Base-by-base conservation (phyloP, 1,284 basidiomycete genomes). In the Rhodotorula sp. region DNA sequence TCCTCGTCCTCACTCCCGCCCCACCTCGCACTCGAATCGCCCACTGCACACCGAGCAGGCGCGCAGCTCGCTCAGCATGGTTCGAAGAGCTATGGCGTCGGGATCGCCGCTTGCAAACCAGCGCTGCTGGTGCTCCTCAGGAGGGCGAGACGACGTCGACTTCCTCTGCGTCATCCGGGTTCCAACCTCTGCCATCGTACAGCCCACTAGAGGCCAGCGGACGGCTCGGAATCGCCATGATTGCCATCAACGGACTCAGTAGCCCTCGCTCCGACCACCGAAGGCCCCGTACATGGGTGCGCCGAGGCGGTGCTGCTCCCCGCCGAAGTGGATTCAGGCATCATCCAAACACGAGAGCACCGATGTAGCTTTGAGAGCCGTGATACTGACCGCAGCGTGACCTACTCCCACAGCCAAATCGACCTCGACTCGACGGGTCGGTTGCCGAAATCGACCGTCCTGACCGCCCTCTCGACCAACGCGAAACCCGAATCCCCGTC, bases 371-470 rank as follows among this genome's bases (percentile, higher is more conserved):
- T 21, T 3, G 23, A 26, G 23, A 14, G 29, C 29, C 3, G 0
- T 2, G 0, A 56, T 29, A 3, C 54, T 56, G 29, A 56, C 54
- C 51, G 21, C 51, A 26, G 26, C 16, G 54, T 16, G 2, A 56
- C 26, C 26, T 18, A 2, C 31, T 2, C 23, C 8, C 72, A 43
- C 80, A 96, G 93, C 80, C 84, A 87, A 76, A 89, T 97, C 78
- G 86, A 88, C 75, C 91, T 92, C 64, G 91, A 96, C 78, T 88
- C 89, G 23, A 91, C 91, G 51, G 93, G 93, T 54, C 87, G 91
- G 46, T 84, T 96, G 49, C 90, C 93, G 81, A 95, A 97, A 81
- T 84, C 89, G 48, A 84, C 87, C 7, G 90, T 93, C 23, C 85
- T 97, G 62, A 89, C 90, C 5, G 86, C 89, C 6, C 80, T 97